phyloP scores from a whole-genome alignment of 441 rosid genomes.

The Melastoma candidum region DNA sequence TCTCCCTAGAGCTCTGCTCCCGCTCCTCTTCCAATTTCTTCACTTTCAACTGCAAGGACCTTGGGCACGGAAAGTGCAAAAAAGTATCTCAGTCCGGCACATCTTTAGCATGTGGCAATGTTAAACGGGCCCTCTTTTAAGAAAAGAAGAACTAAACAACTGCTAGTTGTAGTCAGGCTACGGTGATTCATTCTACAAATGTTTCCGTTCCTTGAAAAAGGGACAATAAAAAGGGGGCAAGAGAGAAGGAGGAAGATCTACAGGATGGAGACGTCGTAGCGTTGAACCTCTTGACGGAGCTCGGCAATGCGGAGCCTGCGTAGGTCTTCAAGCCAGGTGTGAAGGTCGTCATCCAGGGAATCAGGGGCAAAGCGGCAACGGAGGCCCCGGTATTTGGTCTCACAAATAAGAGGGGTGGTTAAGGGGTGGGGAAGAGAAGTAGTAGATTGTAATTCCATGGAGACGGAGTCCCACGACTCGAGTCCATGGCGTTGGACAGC shows the following conservation, averaged over 20 bases:
- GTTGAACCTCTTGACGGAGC: constrained; percentile 52
- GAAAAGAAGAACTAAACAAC: too few relatives aligned
- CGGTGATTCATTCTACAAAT: neutral
- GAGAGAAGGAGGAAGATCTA: constrained; percentile 18
- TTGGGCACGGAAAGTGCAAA: neutral
- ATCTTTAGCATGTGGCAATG: too few relatives aligned
- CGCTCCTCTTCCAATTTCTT: constrained; percentile 43
- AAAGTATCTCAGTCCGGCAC: neutral
- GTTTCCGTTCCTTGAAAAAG: constrained; percentile 18
- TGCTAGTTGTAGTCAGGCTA: too few relatives aligned
- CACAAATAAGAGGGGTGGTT: constrained; percentile 33
- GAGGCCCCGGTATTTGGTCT: constrained; percentile 40
- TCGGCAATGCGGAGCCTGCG: constrained; percentile 52
- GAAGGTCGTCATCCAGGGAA: constrained; percentile 1
- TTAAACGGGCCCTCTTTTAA: too few relatives aligned
- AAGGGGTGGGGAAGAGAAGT: constrained; percentile 25
- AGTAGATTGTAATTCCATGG: constrained; percentile 41
- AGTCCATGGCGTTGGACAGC: constrained; percentile 65
- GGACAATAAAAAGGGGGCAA: neutral
- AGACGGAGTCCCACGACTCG: constrained; percentile 50
- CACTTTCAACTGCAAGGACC: constrained; percentile 47
- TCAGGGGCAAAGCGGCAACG: constrained; percentile 30
- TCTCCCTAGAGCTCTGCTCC: constrained; percentile 21
- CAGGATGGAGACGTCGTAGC: constrained; percentile 49
- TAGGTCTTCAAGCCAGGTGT: constrained; percentile 50